Evolutionary conservation across 257 asterid genomes (phyloP), one percentile per base, ranked within the genome.

Genomic region (Datura wrightii): DNA sequence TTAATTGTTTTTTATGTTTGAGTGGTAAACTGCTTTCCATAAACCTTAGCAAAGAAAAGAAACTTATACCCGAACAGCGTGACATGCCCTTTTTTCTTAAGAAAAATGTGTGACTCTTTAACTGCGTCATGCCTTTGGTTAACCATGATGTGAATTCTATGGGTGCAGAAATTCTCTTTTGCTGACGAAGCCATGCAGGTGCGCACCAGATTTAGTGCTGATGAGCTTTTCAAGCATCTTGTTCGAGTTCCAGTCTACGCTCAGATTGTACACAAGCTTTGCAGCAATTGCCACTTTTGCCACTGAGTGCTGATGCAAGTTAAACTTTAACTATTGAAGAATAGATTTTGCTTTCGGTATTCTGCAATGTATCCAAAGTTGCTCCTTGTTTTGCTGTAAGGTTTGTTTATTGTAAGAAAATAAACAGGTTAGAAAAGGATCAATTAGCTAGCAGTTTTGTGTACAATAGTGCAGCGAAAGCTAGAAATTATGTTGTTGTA

Each of bases 381-480:
- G 13, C 62, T 76, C 44, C 63, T 1, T 76, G 41, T 78, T 69
- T 65, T 65, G 72, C 24, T 52, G 65, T 78, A 78, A 34, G 19
- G 62, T 78, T 50, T 78, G 65, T 78, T 52, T 78, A 15, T 14
- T 52, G 60, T 0, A 52, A 52, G 82, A 78, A 41, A 34, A 78
- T 39, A 39, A 15, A 69, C 78, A 66, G 34, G 7, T 69, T 69
- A 39, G 74, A 39, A 16, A 41, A 69, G 78, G 78, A 69, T 16
- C 53, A 67, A 4, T 37, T 36, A 6, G 62, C 11, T 31, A 19
- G 48, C 34, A 52, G 63, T 78, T 78, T 14, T 34, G 2, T 78
- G 82, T 52, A 78, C 46, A 50, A 52, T 50, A 52, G 82, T 78
- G 82, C 82, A 78, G 63, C 63, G 52, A 52, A 52, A 50, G 50